A percentile compares a stretch with the other conserved stretches of the same genome.
Conservation (phyloP, 2,329 filamentous ascomycete species). For the Colletotrichum falcatum region DNA sequence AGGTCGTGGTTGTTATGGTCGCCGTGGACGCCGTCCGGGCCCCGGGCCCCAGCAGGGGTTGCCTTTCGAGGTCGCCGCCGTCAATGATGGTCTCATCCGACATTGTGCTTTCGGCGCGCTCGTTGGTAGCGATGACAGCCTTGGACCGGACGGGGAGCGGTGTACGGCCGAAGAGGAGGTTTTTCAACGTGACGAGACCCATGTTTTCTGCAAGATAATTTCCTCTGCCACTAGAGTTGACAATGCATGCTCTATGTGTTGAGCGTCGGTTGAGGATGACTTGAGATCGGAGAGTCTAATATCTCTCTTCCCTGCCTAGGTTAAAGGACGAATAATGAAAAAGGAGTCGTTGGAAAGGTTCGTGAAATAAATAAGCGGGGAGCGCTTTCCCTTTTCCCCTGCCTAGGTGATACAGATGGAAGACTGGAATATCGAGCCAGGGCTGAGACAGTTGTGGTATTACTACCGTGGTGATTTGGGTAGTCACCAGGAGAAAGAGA, state of each 20-base stretch:
- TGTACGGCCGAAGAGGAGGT: conserved; percentile 37
- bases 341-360: not conserved
- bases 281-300: not conserved
- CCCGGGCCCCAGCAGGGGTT: conserved; percentile 36
- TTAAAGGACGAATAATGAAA: not conserved
- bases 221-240: not conserved
- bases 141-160: conserved; percentile 21
- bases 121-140: conserved; percentile 8
- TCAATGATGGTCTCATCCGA: conserved; percentile 41
- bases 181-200: conserved; percentile 42
- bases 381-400: not conserved
- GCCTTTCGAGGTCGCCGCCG: conserved; percentile 40
- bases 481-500: not conserved
- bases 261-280: not conserved
- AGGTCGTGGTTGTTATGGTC: conserved; percentile 27
- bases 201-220: conserved; percentile 5
- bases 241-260: not conserved
- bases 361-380: too few species aligned
- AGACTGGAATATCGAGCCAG: not conserved
- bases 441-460: conserved; percentile 19
- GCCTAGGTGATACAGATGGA: not conserved
- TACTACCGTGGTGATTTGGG: conserved; percentile 3
- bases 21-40: conserved; percentile 21
- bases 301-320: not conserved
- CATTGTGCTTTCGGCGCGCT: conserved; percentile 34